Evolutionary conservation across 805 yeast genomes (phyloP).

Genomic region (Scheffersomyces coipomensis): DNA sequence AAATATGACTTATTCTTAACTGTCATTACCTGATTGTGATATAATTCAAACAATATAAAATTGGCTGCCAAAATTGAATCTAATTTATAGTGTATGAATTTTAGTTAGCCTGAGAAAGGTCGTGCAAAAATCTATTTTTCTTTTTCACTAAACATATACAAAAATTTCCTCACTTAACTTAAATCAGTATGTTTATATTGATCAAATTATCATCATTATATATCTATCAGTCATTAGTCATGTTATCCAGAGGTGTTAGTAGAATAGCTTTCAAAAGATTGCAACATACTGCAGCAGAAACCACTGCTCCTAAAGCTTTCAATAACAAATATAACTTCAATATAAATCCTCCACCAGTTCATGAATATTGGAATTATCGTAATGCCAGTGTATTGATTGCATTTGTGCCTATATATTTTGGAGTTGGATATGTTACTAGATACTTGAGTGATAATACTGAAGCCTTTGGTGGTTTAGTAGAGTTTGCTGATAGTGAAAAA

Average conservation of each 20-base stretch:
- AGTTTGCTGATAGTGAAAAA: constrained; percentile 35
- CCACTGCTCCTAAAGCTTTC: constrained; percentile 23
- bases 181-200: no score
- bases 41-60: neutral
- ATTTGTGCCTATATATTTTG: constrained; percentile 35
- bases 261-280: constrained; percentile 24
- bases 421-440: constrained; percentile 33
- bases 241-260: constrained; percentile 27
- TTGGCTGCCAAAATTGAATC: neutral
- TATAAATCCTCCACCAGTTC: constrained; percentile 44
- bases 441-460: constrained; percentile 24
- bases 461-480: constrained; percentile 30
- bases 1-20: no score
- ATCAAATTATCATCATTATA: no score
- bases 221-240: no score
- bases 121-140: no score
- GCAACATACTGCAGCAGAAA: constrained; percentile 20
- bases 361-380: constrained; percentile 42
- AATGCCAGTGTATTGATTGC: constrained; percentile 36
- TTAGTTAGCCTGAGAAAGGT: no score
- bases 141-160: neutral
- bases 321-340: constrained; percentile 42
- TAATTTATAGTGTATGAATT: no score
- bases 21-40: neutral
- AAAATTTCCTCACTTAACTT: no score